These are phyloP conservation scores for Tolypocladium endophyticum DNA, from an alignment of 2,329 filamentous ascomycete species.

Conservation along the genomic window DNA sequence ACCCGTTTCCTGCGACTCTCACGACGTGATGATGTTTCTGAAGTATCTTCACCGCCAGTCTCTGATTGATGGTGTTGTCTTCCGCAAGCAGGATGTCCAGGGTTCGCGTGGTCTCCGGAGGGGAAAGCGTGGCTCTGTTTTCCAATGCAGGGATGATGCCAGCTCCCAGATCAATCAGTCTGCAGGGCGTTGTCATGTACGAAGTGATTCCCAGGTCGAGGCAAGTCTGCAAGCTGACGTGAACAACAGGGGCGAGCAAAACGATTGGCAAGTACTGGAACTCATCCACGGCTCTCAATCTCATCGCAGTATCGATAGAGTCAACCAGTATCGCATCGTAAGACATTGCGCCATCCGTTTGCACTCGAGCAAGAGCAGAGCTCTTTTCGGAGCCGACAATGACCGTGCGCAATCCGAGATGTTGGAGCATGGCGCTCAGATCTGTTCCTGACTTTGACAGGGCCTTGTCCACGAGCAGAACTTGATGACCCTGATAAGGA, in stretches of 20 bases:
- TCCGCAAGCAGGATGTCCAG: slow-evolving; percentile 93
- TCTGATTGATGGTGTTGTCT: slow-evolving; percentile 96
- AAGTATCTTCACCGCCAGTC: slow-evolving; percentile 89
- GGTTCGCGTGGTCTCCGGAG: slow-evolving; percentile 88
- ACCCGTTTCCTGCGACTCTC: slow-evolving; percentile 87
- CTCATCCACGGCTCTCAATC: slow-evolving; percentile 76
- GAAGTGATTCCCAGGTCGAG: slow-evolving; percentile 92
- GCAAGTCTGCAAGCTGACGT: slow-evolving; percentile 86
- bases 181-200: slow-evolving; percentile 95
- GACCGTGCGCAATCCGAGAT: slow-evolving; percentile 70
- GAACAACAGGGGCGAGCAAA: slow-evolving; percentile 76
- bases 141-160: slow-evolving; percentile 92
- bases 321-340: slow-evolving; percentile 97
- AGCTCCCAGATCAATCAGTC: slow-evolving; percentile 87
- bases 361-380: slow-evolving; percentile 43
- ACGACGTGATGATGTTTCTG: slow-evolving; percentile 93
- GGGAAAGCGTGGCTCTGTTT: slow-evolving; percentile 79
- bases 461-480: slow-evolving; percentile 90
- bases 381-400: slow-evolving; percentile 68
- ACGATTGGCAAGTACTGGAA: slow-evolving; percentile 98
- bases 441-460: slow-evolving; percentile 64
- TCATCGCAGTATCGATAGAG: slow-evolving; percentile 77
- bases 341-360: slow-evolving; percentile 47
- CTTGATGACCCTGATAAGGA: slow-evolving; percentile 86
- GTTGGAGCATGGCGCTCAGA: slow-evolving; percentile 66